Percentiles rank a stretch among this genome's conserved stretches.
These are phyloP conservation scores for Erythrophleum fordii DNA, from an alignment of 306 rosid species.

Conservation along the genomic window DNA sequence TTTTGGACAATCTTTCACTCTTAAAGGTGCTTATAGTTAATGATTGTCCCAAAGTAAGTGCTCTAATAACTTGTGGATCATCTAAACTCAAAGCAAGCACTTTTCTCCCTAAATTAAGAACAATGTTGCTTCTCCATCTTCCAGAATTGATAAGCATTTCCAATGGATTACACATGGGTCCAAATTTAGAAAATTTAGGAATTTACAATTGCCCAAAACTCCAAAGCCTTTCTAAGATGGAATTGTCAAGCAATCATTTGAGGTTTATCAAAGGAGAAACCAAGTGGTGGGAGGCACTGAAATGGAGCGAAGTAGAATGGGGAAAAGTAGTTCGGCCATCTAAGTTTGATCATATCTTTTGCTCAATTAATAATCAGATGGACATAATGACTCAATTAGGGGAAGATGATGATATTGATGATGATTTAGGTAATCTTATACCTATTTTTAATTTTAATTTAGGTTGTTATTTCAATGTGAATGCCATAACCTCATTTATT, in stretches of 20 bases:
- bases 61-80: background rate
- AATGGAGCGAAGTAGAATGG: background rate
- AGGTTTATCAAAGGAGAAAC: constrained; percentile 9
- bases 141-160: constrained; percentile 11
- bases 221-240: background rate
- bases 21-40: constrained; percentile 19
- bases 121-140: background rate
- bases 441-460: background rate
- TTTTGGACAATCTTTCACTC: background rate
- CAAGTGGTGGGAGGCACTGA: constrained; percentile 18
- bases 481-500: background rate
- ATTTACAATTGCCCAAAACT: constrained; percentile 22
- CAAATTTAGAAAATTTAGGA: background rate
- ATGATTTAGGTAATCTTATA: background rate
- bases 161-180: background rate
- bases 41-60: background rate
- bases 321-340: background rate
- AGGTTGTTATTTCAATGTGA: background rate
- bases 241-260: background rate
- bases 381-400: background rate
- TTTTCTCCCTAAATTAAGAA: background rate
- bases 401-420: background rate
- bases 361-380: background rate
- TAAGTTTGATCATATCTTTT: background rate
- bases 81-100: no score